Conservation (phyloP, 768 basidiomycete species). For the Crepidotus variabilis region DNA sequence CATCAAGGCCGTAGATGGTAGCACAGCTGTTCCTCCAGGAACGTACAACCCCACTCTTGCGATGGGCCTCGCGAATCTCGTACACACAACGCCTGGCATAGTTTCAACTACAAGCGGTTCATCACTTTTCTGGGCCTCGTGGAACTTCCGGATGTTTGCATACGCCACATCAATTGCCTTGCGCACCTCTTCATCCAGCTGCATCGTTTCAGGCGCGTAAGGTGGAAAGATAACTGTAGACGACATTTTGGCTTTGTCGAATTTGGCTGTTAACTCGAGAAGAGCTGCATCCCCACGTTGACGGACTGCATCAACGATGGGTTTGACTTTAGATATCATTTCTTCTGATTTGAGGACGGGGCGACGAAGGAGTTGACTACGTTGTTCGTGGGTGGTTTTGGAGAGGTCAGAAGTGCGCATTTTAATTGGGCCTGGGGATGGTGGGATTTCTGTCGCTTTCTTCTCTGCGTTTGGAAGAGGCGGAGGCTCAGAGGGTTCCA, state of each 20-base stretch:
- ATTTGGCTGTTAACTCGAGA: slow-evolving; percentile 86
- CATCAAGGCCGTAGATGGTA: slow-evolving; percentile 97
- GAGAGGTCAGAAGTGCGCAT: slow-evolving; percentile 75
- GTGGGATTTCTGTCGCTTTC: slow-evolving; percentile 10
- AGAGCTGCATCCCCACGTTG: slow-evolving; percentile 82
- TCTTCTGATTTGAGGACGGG: slow-evolving; percentile 86
- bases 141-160: slow-evolving; percentile 87
- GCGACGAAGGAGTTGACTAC: slow-evolving; percentile 72
- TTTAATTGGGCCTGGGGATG: slow-evolving; percentile 50
- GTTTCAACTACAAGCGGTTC: slow-evolving; percentile 83
- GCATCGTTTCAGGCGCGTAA: slow-evolving; percentile 62
- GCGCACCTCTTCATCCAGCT: slow-evolving; percentile 59
- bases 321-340: slow-evolving; percentile 91
- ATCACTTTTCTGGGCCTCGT: slow-evolving; percentile 78
- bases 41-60: slow-evolving; percentile 95
- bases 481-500: background rate
- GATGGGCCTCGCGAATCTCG: slow-evolving; percentile 93
- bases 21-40: slow-evolving; percentile 93
- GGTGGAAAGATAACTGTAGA: slow-evolving; percentile 77
- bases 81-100: slow-evolving; percentile 96
- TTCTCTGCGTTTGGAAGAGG: slow-evolving; percentile 11
- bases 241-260: slow-evolving; percentile 76
- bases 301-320: slow-evolving; percentile 89
- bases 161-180: slow-evolving; percentile 89
- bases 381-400: slow-evolving; percentile 43